phyloP scores from a whole-genome alignment of 2,329 filamentous ascomycete genomes.

The Clonostachys sp. region DNA sequence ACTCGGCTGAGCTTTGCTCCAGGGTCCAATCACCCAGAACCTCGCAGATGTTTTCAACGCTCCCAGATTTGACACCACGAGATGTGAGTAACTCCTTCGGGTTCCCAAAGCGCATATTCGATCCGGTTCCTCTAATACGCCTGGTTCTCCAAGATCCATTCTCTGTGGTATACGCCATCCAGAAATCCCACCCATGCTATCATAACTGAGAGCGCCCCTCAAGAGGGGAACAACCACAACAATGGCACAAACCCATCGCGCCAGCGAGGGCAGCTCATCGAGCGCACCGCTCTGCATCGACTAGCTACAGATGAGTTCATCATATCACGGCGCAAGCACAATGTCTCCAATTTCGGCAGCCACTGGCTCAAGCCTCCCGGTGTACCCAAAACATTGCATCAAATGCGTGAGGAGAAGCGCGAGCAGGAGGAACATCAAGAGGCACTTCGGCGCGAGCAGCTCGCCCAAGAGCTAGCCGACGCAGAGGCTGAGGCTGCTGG shows the following conservation, averaged over 20 bases:
- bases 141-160: slow-evolving; percentile 53
- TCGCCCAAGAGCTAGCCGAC: slow-evolving; percentile 71
- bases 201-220: slow-evolving; percentile 23
- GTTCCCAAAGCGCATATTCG: not conserved
- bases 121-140: not conserved
- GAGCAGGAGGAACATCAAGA: slow-evolving; percentile 85
- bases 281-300: slow-evolving; percentile 61
- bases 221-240: slow-evolving; percentile 18
- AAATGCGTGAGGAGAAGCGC: slow-evolving; percentile 81
- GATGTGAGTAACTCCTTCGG: slow-evolving; percentile 47
- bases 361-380: slow-evolving; percentile 89
- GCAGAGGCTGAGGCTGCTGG: slow-evolving; percentile 42
- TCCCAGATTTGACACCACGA: slow-evolving; percentile 65
- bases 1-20: not conserved
- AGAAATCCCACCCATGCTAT: slow-evolving; percentile 38
- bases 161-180: slow-evolving; percentile 68
- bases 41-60: slow-evolving; percentile 51
- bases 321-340: slow-evolving; percentile 70
- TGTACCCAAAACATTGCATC: slow-evolving; percentile 82
- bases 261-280: slow-evolving; percentile 38
- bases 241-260: slow-evolving; percentile 16
- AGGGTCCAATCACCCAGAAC: not conserved
- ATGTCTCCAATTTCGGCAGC: slow-evolving; percentile 82
- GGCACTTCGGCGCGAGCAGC: slow-evolving; percentile 64
- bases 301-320: slow-evolving; percentile 74